Base-by-base conservation (phyloP, 176 grass and related monocot species). In the Zea luxurians region DNA sequence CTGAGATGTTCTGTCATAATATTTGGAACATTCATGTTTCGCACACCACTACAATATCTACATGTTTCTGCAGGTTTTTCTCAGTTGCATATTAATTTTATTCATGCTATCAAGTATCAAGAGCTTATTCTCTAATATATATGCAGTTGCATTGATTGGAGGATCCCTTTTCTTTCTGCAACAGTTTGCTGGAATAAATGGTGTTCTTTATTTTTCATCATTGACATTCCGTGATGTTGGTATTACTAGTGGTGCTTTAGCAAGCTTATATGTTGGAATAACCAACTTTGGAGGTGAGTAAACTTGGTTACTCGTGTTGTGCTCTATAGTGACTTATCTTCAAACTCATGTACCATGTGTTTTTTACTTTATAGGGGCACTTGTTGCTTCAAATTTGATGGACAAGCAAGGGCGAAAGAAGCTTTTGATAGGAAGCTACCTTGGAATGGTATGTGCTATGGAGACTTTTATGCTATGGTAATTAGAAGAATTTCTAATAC, bases 181-280 rank as follows among this genome's bases (percentile, higher is more conserved):
- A 86, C 96, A 99, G 70, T 95, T 99, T 90, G 87, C 96, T 92
- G 96, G 96, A 90, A 95, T 99, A 89, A 99, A 99, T 92, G 96
- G 96, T 49, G 96, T 99, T 86, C 89, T 99, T 70, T 99, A 99
- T 78, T 99, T 99, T 82, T 99, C 92, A 58, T 99, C 96, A 82
- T 90, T 99, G 54, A 99, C 96, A 87, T 99, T 99, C 73, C 89
- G 83, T 84, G 92, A 94, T 91, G 96, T 95, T 80, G 96, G 96
- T 49, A 95, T 99, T 83, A 90, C 88, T 13, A 92, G 86, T 65
- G 64, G 86, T 85, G 86, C 88, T 83, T 89, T 99, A 79, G 88
- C 92, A 41, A 95, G 90, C 75, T 91, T 99, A 79, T 90, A 90
- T 89, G 96, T 99, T 60, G 96, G 96, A 59, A 89, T 99, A 77